A percentile compares a stretch with the other conserved stretches of the same genome.
These are phyloP conservation scores for Citrus sinensis DNA, from an alignment of 345 rosid genomes.

Conservation along the genomic window DVS_A1.0 CM039162.1:8287001-8287500, in stretches of 20 bases:
- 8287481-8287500: background rate
- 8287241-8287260: constrained; percentile 77
- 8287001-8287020: constrained; percentile 91
- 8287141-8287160: constrained; percentile 78
- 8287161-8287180: constrained; percentile 90
- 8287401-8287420: background rate
- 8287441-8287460: background rate
- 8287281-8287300: constrained; percentile 68
- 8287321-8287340: constrained; percentile 45
- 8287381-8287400: background rate
- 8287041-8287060: constrained; percentile 86
- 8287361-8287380: background rate
- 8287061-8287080: constrained; percentile 89
- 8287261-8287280: constrained; percentile 71
- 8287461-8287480: constrained; percentile 2
- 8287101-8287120: constrained; percentile 98
- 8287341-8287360: constrained; percentile 56
- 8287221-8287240: constrained; percentile 91
- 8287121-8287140: constrained; percentile 72
- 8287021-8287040: constrained; percentile 97
- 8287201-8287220: constrained; percentile 93
- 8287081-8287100: constrained; percentile 89
- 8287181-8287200: constrained; percentile 91
- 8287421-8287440: background rate
- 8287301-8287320: constrained; percentile 28